A percentile compares a stretch with the other conserved stretches of the same genome.
Evolutionary conservation across 257 asterid genomes (phyloP).

Genomic region (Penstemon davidsonii): DNA sequence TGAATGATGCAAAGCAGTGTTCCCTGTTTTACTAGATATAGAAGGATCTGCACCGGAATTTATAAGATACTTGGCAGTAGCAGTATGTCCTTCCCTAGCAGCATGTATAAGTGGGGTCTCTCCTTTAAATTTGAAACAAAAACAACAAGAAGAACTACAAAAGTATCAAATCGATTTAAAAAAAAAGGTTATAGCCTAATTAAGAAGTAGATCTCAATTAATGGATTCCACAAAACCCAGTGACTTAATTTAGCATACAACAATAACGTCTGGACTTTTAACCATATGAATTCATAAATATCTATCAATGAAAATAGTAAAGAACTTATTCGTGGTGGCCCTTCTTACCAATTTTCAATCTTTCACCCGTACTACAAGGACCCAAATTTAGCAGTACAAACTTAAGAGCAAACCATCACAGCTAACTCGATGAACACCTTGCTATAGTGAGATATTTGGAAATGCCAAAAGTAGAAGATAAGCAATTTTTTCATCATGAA

Average conservation of each 20-base stretch:
- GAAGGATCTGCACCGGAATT: constrained; percentile 82
- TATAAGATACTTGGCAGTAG: constrained; percentile 69
- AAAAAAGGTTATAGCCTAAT: constrained; percentile 6
- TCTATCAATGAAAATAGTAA: not conserved
- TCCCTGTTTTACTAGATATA: constrained; percentile 80
- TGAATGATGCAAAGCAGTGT: constrained; percentile 84
- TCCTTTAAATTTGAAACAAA: constrained; percentile 40
- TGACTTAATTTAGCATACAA: not conserved
- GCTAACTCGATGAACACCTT: not conserved
- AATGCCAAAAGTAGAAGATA: not conserved
- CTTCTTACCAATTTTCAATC: not conserved
- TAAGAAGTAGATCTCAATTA: not conserved
- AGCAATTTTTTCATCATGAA: not conserved
- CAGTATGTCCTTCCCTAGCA: constrained; percentile 84
- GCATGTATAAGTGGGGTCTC: constrained; percentile 92
- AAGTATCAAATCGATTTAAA: constrained; percentile 4
- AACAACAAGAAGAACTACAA: constrained; percentile 1
- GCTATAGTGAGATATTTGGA: no score
- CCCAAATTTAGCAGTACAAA: not conserved
- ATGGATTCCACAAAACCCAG: not conserved
- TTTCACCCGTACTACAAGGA: not conserved
- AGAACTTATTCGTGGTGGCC: no score
- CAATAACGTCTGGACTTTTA: not conserved
- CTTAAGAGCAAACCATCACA: not conserved
- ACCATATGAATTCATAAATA: no score